Base-by-base conservation (phyloP, 2,329 filamentous ascomycete species). In the Fusarium pilosicola region DNA sequence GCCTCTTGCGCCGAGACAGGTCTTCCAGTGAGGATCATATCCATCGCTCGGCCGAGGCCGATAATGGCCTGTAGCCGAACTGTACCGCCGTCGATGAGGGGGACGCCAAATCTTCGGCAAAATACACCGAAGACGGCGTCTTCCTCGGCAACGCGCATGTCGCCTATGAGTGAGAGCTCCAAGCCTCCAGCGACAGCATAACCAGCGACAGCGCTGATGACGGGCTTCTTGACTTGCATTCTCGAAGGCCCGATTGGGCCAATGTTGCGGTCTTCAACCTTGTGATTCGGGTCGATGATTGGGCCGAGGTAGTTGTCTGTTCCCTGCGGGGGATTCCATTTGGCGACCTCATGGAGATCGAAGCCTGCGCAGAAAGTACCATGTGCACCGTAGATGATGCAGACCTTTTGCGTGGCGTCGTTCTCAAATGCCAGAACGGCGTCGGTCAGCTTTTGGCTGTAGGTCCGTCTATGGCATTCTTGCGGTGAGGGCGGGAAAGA, bases 41-140 rank as follows among this genome's bases (percentile, higher is more conserved):
- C 65, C 36, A 68, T 52, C 3, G 65, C 65, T 22, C 65, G 30
- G 0, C 64, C 65, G 3, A 68, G 34, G 20, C 65, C 65, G 10
- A 68, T 62, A 4, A 49, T 68, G 8, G 65, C 65, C 22, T 68
- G 65, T 11, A 68, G 56, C 11, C 65, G 65, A 38, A 68, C 65
- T 0, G 64, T 68, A 3, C 64, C 65, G 14, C 65, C 65, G 2
- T 68, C 65, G 5, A 68, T 68, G 26, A 68, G 65, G 11, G 65
- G 64, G 3, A 68, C 65, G 13, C 65, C 65, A 28, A 68, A 68
- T 36, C 65, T 44, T 14, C 65, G 65, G 22, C 65, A 68, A 3
- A 68, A 67, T 1, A 68, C 65, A 7, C 65, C 65, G 14, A 67
- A 68, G 0, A 68, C 24, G 1, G 65, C 45, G 5, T 68, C 54